Evolutionary conservation across 768 basidiomycete species (phyloP).

Genomic region (Psilocybe tampanensis): DNA sequence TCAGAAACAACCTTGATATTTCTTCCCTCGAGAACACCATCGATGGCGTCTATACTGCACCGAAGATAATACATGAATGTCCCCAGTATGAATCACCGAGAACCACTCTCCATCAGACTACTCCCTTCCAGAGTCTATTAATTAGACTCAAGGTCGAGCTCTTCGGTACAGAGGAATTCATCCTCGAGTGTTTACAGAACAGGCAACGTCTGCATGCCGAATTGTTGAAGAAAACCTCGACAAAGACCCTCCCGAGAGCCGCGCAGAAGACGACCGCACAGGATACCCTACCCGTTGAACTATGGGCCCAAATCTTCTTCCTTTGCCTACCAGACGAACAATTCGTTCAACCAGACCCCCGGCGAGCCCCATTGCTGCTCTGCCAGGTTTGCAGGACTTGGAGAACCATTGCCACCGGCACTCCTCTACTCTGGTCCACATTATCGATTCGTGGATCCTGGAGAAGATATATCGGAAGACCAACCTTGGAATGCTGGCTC

Average conservation of each 20-base stretch:
- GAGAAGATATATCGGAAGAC: constrained; percentile 15
- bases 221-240: not conserved
- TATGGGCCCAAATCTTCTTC: constrained; percentile 27
- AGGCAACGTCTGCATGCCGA: constrained; percentile 9
- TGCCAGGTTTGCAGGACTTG: constrained; percentile 24
- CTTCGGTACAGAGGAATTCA: not conserved
- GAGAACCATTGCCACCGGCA: constrained; percentile 22
- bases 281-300: constrained; percentile 19
- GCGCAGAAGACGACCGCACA: not conserved
- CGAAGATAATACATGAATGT: not conserved
- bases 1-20: constrained; percentile 13
- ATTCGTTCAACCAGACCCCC: constrained; percentile 20
- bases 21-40: constrained; percentile 1
- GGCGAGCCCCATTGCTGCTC: constrained; percentile 21
- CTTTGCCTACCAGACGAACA: constrained; percentile 20
- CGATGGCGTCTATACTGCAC: not conserved
- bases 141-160: constrained; percentile 1
- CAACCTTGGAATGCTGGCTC: constrained; percentile 22
- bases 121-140: constrained; percentile 2
- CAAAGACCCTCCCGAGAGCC: not conserved
- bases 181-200: not conserved
- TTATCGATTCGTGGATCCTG: constrained; percentile 19
- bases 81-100: not conserved
- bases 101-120: not conserved
- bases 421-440: constrained; percentile 25